A percentile compares a stretch with the other conserved stretches of the same genome.
These are phyloP conservation scores for Haberlea rhodopensis DNA, from an alignment of 257 asterid species.

Conservation along the genomic window DNA sequence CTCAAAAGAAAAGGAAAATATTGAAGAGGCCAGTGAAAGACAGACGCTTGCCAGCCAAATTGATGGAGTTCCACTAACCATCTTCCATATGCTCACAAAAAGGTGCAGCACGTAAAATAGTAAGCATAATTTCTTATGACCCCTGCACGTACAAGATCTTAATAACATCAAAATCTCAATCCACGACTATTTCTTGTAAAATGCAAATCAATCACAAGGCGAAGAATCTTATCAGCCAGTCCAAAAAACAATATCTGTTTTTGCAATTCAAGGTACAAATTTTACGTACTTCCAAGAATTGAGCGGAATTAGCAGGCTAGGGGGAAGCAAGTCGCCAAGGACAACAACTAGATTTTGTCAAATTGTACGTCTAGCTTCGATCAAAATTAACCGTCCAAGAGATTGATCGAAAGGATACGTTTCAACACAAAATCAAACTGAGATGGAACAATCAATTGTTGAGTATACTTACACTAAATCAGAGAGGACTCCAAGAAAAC, in stretches of 20 bases:
- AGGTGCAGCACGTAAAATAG: constrained; percentile 69
- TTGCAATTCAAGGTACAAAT: constrained; percentile 11
- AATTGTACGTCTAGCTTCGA: too few relatives aligned
- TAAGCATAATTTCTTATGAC: constrained; percentile 68
- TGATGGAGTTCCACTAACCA: constrained; percentile 41
- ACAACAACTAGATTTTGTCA: too few relatives aligned
- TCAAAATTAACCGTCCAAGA: neutral
- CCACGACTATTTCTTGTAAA: constrained; percentile 2
- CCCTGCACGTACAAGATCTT: constrained; percentile 50
- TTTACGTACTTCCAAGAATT: neutral
- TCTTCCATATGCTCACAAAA: constrained; percentile 56
- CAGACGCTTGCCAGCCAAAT: constrained; percentile 62
- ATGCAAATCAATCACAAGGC: neutral
- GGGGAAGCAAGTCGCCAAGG: neutral
- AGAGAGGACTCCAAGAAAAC: neutral
- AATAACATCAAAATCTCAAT: constrained; percentile 7
- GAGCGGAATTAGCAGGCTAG: neutral
- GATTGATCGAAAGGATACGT: neutral
- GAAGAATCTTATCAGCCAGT: too few relatives aligned
- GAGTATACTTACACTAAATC: constrained; percentile 55
- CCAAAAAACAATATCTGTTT: neutral
- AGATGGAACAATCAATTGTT: constrained; percentile 4
- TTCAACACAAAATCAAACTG: constrained; percentile 7
- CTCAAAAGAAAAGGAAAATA: constrained; percentile 78
- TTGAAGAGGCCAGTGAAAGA: constrained; percentile 70